Evolutionary conservation across 352 stramenopile genomes (phyloP), one percentile per base, ranked within the genome.

Genomic region (Salisapilia sapeloensis): DNA sequence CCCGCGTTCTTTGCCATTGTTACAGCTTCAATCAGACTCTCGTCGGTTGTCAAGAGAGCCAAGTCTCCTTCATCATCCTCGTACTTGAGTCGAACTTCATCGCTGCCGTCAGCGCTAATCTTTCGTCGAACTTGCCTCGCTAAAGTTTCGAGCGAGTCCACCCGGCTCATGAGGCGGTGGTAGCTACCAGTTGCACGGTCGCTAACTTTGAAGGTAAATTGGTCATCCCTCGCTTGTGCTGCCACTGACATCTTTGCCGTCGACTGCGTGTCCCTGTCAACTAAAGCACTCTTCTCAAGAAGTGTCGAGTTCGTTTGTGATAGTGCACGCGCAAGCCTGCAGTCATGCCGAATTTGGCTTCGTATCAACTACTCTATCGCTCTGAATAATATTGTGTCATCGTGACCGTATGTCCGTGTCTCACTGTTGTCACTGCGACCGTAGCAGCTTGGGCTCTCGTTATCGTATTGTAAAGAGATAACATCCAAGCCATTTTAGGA

Each of bases 181-280:
- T 83, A 86, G 36, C 90, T 74, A n/a, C 72, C 74, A 35, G 80
- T 55, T 9, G 56, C 52, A 23, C 62, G 63, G 32, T 90, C 75
- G 35, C 69, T 91, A 24, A 92, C 70, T 46, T 92, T 92, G 52
- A 92, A 92, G 19, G 90, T 56, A 33, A 87, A 92, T 30, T 49
- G 53, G 8, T 86, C 75, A 22, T 89, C 74, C 11, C 52, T 51
- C 29, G 53, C 48, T 28, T 74, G 74, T 21, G 64, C 56, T 45
- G 72, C 75, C 50, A 86, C 44, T 10, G 78, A 58, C 25, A 64
- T 89, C 19, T 67, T 85, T 4, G 64, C 71, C 1, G 64, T 60
- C 9, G 75, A 86, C 29, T 82, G 79, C 10, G 71, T 50, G 1
- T 60, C 77, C 33, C 74, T 90, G 16, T 89, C 74, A 18, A 92